Evolutionary conservation across 1,284 basidiomycete species (phyloP), one percentile per base, ranked within the genome.

Genomic region (Malassezia slooffiae): DNA sequence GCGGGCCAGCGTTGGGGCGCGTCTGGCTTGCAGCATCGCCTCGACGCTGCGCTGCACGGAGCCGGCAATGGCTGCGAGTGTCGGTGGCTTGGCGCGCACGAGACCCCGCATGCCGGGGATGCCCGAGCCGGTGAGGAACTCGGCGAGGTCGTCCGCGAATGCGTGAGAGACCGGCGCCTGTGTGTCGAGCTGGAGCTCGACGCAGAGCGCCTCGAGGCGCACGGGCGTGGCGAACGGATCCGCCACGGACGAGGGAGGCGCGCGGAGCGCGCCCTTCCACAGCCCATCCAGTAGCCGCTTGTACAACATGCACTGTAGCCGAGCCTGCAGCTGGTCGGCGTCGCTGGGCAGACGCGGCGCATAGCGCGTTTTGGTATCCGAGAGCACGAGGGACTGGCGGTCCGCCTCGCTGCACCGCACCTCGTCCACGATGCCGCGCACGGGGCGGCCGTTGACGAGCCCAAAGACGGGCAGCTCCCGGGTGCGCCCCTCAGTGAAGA

Each of bases 231-330:
- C 42, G 30, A 50, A 34, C 4, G 32, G 34, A 31, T 63, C 55
- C 29, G 6, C 12, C 6, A 19, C 17, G 13, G 4, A 10, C 15
- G 8, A 16, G n/a, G 5, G 16, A 5, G 23, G 11, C 27, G 15
- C 36, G 8, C 26, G 30, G 21, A 38, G 22, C 10, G 37, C 28
- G 29, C 24, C 17, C 8, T 47, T n/a, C n/a, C n/a, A 47, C 6
- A 60, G 32, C 0, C 52, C 52, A 27, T 59, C 57, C 8, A 56
- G 30, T 13, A 68, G 52, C 2, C 63, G 44, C 29, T 51, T 50
- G 49, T 68, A 68, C 13, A 62, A 54, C 65, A 64, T 64, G 38
- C 56, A 57, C 48, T 68, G 65, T 39, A 60, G 50, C 3, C 54
- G 42, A 2, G 58, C 57, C 24, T 50, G 47, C 13, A 22, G 27